Percentiles rank a stretch among this genome's conserved stretches.
phyloP scores from a whole-genome alignment of 768 basidiomycete species.

The Suillus weaverae region DNA sequence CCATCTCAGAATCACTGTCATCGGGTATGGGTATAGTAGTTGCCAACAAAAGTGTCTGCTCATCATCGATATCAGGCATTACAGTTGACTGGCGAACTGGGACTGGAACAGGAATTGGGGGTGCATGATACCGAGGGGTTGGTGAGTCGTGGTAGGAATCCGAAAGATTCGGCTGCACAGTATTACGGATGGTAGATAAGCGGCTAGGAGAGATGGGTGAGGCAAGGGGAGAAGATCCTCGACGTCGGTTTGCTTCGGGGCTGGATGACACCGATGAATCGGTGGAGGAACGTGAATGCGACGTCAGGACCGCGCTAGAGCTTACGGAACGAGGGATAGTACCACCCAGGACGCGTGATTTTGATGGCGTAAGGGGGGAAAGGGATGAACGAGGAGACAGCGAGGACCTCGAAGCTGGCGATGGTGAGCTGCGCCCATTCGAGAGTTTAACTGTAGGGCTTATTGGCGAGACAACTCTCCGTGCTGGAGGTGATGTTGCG shows the following conservation, averaged over 20 bases:
- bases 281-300: slow-evolving; percentile 47
- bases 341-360: slow-evolving; percentile 41
- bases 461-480: slow-evolving; percentile 40
- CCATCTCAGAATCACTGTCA: slow-evolving; percentile 69
- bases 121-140: slow-evolving; percentile 18
- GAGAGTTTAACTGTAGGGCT: slow-evolving; percentile 46
- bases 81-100: slow-evolving; percentile 44
- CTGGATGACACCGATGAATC: slow-evolving; percentile 34
- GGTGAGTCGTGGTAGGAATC: slow-evolving; percentile 30
- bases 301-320: slow-evolving; percentile 26
- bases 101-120: slow-evolving; percentile 33
- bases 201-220: slow-evolving; percentile 30
- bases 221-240: slow-evolving; percentile 52
- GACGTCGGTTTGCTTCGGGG: slow-evolving; percentile 36
- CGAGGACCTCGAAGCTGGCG: slow-evolving; percentile 40
- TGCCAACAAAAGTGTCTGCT: slow-evolving; percentile 69
- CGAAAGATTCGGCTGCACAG: slow-evolving; percentile 39
- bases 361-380: slow-evolving; percentile 45
- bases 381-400: slow-evolving; percentile 50
- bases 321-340: slow-evolving; percentile 47
- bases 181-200: slow-evolving; percentile 38
- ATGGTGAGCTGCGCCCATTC: slow-evolving; percentile 37
- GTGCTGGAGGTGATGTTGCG: slow-evolving; percentile 42
- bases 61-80: slow-evolving; percentile 42
- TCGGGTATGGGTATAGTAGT: slow-evolving; percentile 75